phyloP scores from a whole-genome alignment of 495 filamentous ascomycete species.

The Penicillium cosmopolitanum region DNA sequence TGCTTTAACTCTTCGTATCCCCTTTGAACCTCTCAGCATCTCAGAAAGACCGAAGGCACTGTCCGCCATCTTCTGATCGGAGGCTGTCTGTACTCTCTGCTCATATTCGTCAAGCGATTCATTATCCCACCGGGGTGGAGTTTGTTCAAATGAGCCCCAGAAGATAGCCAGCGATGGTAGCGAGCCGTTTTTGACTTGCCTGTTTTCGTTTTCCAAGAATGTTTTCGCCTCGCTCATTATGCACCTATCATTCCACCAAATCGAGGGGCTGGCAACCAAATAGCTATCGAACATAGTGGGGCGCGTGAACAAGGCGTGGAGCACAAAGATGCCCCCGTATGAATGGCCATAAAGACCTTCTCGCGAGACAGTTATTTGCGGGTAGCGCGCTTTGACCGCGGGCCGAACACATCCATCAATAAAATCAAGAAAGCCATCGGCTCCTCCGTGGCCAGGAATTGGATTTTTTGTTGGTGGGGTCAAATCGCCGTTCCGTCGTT shows the following conservation, averaged over 20 bases:
- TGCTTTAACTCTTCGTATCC: slow-evolving; percentile 40
- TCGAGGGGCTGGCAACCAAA: slow-evolving; percentile 31
- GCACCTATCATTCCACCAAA: slow-evolving; percentile 29
- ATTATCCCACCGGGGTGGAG: slow-evolving; percentile 38
- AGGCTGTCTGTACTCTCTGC: slow-evolving; percentile 46
- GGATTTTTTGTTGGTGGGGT: slow-evolving; percentile 22
- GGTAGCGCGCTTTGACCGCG: slow-evolving; percentile 21
- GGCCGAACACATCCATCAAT: slow-evolving; percentile 26
- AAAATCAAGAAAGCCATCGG: slow-evolving; percentile 31
- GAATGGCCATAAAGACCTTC: slow-evolving; percentile 33
- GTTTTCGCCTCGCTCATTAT: slow-evolving; percentile 22
- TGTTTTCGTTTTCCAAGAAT: slow-evolving; percentile 14
- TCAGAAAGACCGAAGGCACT: slow-evolving; percentile 36
- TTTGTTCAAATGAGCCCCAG: slow-evolving; percentile 39
- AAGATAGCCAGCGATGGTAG: slow-evolving; percentile 23
- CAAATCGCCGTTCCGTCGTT: slow-evolving; percentile 26
- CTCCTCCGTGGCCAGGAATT: slow-evolving; percentile 22
- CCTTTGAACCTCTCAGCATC: slow-evolving; percentile 9
- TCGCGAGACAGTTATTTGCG: slow-evolving; percentile 11
- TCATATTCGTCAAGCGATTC: slow-evolving; percentile 39
- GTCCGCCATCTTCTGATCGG: slow-evolving; percentile 43
- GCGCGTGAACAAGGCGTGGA: slow-evolving; percentile 32
- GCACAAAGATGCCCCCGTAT: slow-evolving; percentile 29
- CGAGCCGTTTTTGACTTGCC: background rate
- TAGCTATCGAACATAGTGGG: slow-evolving; percentile 27